phyloP scores from a whole-genome alignment of 2,329 filamentous ascomycete species.

The Colletotrichum musicola region DNA sequence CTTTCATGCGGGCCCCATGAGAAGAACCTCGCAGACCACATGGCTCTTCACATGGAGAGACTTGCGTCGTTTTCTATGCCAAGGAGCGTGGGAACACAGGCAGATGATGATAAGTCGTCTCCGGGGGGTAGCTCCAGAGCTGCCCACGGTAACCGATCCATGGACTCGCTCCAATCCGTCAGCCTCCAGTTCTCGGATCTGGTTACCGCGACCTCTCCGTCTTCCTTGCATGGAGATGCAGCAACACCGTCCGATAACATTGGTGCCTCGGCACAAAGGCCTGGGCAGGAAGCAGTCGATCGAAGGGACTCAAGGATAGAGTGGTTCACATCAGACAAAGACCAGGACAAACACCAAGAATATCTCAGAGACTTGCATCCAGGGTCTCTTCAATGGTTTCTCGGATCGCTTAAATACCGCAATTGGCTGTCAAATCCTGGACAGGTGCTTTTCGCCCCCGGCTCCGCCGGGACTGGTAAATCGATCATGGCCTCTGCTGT shows the following conservation, averaged over 20 bases:
- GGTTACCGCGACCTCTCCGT: background rate
- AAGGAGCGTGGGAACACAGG: background rate
- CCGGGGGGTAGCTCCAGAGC: background rate
- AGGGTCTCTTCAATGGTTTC: background rate
- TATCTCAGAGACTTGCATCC: background rate
- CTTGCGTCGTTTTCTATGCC: conserved; percentile 17
- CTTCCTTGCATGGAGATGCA: background rate
- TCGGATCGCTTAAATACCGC: background rate
- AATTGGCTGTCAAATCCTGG: background rate
- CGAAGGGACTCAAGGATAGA: background rate
- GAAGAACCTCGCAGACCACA: background rate
- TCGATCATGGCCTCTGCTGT: background rate
- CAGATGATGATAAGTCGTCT: background rate
- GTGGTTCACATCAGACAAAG: background rate
- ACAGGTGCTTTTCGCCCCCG: background rate
- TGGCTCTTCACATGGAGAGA: conserved; percentile 21
- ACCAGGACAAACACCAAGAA: background rate
- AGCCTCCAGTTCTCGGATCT: background rate
- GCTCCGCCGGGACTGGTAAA: background rate
- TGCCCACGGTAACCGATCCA: background rate
- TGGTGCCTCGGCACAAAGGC: background rate
- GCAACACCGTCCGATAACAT: background rate
- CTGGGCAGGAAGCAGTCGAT: background rate
- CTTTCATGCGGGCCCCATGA: background rate
- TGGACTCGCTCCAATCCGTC: background rate